These are phyloP conservation scores for Borovskyia barvae DNA, from an alignment of 208 protist species.

Conservation along the genomic window DNA sequence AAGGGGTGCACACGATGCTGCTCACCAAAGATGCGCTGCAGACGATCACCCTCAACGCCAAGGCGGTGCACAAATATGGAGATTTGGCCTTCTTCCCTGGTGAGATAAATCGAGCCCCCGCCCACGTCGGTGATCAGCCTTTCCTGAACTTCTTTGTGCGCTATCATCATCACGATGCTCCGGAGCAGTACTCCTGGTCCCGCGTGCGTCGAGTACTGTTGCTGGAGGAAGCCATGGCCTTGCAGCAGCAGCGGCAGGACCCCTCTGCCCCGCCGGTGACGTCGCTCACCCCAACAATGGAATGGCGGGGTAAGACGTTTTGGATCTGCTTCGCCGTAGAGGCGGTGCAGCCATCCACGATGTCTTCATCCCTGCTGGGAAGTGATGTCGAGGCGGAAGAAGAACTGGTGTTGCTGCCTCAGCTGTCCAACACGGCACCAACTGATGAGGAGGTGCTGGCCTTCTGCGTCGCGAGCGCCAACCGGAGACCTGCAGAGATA, in stretches of 20 bases:
- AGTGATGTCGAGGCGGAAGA: slow-evolving; percentile 22
- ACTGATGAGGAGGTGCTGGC: slow-evolving; percentile 49
- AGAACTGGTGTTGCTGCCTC: slow-evolving; percentile 43
- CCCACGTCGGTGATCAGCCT: slow-evolving; percentile 27
- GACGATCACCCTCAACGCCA: slow-evolving; percentile 58
- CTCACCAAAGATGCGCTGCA: slow-evolving; percentile 41
- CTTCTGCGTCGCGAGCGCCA: slow-evolving; percentile 43
- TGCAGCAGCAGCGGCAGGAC: neutral
- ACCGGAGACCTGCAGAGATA: slow-evolving; percentile 23
- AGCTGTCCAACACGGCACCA: slow-evolving; percentile 58
- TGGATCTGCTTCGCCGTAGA: slow-evolving; percentile 55
- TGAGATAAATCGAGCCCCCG: slow-evolving; percentile 39
- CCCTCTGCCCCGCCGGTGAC: neutral
- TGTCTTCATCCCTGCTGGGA: neutral
- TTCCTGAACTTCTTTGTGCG: slow-evolving; percentile 69
- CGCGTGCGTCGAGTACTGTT: slow-evolving; percentile 35
- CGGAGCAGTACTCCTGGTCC: slow-evolving; percentile 55
- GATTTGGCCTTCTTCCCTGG: slow-evolving; percentile 53
- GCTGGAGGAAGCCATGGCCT: slow-evolving; percentile 19
- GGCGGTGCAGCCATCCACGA: slow-evolving; percentile 2
- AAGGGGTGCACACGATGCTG: slow-evolving; percentile 9
- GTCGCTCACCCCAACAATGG: slow-evolving; percentile 14
- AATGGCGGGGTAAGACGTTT: slow-evolving; percentile 64
- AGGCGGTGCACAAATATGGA: slow-evolving; percentile 64
- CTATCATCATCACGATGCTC: slow-evolving; percentile 50